Evolutionary conservation across 768 basidiomycete species (phyloP).

Genomic region (Lactarius pseudohatsudake): DNA sequence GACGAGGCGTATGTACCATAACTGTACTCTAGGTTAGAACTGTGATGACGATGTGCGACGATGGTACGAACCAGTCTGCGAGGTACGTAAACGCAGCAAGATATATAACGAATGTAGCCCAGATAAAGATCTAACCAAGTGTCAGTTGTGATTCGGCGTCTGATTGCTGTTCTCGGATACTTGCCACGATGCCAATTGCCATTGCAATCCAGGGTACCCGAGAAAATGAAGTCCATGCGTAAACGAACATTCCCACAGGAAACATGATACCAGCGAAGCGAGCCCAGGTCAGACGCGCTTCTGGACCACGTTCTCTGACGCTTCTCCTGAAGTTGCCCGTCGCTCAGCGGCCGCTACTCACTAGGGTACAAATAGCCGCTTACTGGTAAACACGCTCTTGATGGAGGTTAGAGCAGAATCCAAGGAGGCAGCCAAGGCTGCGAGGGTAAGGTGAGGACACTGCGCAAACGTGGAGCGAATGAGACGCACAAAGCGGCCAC

Average conservation of each 20-base stretch:
- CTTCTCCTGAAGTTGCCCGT: constrained; percentile 30
- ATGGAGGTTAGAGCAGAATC: constrained; percentile 34
- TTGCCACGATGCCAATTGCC: constrained; percentile 48
- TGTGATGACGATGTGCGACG: not conserved
- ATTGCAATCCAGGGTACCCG: constrained; percentile 61
- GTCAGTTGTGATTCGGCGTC: not conserved
- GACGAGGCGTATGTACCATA: constrained; percentile 51
- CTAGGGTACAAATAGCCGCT: not conserved
- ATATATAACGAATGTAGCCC: constrained; percentile 43
- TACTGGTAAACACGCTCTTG: constrained; percentile 37
- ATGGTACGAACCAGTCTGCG: constrained; percentile 46
- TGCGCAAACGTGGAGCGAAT: constrained; percentile 7
- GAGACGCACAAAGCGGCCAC: constrained; percentile 50
- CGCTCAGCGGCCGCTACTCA: not conserved
- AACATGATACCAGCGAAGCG: constrained; percentile 55
- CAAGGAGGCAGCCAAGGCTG: constrained; percentile 50
- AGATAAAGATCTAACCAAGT: constrained; percentile 40
- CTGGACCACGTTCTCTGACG: constrained; percentile 40
- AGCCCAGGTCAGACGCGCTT: constrained; percentile 61
- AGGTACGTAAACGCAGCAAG: constrained; percentile 49
- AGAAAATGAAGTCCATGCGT: constrained; percentile 62
- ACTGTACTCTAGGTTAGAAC: constrained; percentile 29
- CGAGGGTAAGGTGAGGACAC: constrained; percentile 3
- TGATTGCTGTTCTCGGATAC: constrained; percentile 9
- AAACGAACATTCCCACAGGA: constrained; percentile 67